A percentile compares a stretch with the other conserved stretches of the same genome.
Evolutionary conservation across 176 grass and related monocot genomes (phyloP).

Genomic region (Aegilops sharonensis): DNA sequence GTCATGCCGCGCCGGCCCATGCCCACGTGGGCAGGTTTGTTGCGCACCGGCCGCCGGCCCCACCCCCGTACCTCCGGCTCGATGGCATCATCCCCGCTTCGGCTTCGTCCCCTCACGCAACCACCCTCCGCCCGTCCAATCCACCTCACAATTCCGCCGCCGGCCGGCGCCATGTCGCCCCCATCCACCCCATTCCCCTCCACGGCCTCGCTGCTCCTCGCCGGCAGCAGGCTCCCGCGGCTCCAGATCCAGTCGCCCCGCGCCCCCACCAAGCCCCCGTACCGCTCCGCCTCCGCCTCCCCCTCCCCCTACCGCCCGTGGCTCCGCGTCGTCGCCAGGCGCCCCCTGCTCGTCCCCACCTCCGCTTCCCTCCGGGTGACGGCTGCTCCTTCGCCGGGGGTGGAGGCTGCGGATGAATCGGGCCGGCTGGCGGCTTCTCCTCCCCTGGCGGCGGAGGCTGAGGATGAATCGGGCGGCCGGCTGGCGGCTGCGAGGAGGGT

Average conservation of each 20-base stretch:
- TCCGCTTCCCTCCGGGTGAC: constrained; percentile 1
- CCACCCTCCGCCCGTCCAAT: constrained; percentile 2
- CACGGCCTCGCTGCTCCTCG: constrained; percentile 29
- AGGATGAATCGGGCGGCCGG: not conserved
- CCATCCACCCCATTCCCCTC: constrained; percentile 8
- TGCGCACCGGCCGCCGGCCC: not conserved
- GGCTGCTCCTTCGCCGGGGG: not conserved
- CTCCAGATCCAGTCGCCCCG: constrained; percentile 42
- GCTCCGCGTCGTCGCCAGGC: not conserved
- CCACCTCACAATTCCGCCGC: not conserved
- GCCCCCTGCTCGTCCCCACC: not conserved
- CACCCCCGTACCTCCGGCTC: not conserved
- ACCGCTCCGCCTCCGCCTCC: constrained; percentile 9
- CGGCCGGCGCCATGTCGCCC: constrained; percentile 24
- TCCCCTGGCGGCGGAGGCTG: constrained; percentile 1
- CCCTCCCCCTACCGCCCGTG: not conserved
- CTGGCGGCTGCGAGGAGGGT: constrained; percentile 22
- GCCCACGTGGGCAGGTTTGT: too few species aligned
- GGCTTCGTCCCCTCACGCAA: constrained; percentile 1
- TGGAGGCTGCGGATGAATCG: constrained; percentile 7
- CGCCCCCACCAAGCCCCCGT: constrained; percentile 38
- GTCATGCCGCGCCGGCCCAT: too few species aligned
- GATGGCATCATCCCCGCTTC: constrained; percentile 5
- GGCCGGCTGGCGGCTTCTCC: constrained; percentile 1
- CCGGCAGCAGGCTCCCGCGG: constrained; percentile 39